Conservation (phyloP, 768 basidiomycete species). For the Chalciporus sphaerocephalus region DNA sequence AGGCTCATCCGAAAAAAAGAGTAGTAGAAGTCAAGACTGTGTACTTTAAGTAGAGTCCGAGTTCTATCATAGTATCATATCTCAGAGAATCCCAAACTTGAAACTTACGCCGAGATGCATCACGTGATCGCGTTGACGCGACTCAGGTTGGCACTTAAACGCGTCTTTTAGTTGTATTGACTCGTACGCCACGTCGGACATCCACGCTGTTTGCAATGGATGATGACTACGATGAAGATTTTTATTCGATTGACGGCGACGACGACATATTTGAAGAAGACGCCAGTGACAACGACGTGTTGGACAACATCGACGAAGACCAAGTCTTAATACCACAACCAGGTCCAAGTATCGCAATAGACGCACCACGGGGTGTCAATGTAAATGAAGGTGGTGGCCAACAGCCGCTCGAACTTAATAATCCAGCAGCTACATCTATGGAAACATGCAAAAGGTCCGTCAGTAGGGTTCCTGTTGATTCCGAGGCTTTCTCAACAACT, state of each 20-base stretch:
- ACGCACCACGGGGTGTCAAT: constrained; percentile 5
- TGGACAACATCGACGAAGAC: constrained; percentile 24
- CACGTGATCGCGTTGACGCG: constrained; percentile 17
- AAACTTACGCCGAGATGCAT: too few species aligned
- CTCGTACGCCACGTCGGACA: background rate
- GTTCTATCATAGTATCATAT: too few species aligned
- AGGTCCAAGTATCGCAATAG: constrained; percentile 13
- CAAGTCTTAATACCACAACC: constrained; percentile 4
- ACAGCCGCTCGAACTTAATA: background rate
- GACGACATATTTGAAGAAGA: constrained; percentile 2
- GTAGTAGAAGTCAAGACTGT: too few species aligned
- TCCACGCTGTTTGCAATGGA: constrained; percentile 11
- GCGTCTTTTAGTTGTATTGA: background rate
- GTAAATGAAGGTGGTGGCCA: background rate
- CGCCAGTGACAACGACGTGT: constrained; percentile 20
- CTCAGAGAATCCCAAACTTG: too few species aligned
- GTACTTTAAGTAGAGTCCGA: too few species aligned
- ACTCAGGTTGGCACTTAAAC: background rate
- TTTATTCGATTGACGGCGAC: constrained; percentile 22
- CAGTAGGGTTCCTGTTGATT: background rate
- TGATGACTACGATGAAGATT: constrained; percentile 20
- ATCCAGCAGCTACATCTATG: background rate
- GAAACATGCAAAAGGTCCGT: constrained; percentile 16
- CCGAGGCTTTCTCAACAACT: background rate
- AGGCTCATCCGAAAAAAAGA: too few species aligned